Percentiles rank a stretch among this genome's conserved stretches.
phyloP scores from a whole-genome alignment of 306 rosid species.

The Medicago ruthenica region DNA sequence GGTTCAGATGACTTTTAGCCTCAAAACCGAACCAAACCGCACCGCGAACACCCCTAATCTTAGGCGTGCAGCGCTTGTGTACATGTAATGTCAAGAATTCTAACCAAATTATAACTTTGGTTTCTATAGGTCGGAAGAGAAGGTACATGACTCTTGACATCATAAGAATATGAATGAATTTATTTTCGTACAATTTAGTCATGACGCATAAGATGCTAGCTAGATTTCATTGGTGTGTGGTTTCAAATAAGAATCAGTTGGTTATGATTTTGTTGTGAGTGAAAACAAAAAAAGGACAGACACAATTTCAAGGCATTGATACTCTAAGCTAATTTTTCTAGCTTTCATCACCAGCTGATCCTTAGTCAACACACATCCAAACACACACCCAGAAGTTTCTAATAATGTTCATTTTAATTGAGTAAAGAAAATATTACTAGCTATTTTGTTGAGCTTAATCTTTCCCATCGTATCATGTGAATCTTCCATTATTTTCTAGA shows the following conservation, averaged over 20 bases:
- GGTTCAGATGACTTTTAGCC: too few relatives aligned
- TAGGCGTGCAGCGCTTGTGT: too few relatives aligned
- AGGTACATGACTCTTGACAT: not conserved
- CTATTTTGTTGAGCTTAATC: not conserved
- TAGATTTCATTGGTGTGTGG: conserved; percentile 35
- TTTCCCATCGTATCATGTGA: not conserved
- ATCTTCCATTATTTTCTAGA: conserved; percentile 19
- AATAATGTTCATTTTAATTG: not conserved
- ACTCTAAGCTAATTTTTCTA: conserved; percentile 29
- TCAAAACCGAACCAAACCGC: too few relatives aligned
- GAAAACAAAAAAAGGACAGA: conserved; percentile 36
- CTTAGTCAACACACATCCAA: conserved; percentile 19
- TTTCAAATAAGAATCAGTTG: conserved; percentile 53
- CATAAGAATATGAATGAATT: conserved; percentile 31
- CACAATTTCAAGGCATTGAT: conserved; percentile 55
- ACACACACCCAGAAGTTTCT: not conserved
- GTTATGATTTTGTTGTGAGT: conserved; percentile 54
- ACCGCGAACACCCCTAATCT: too few relatives aligned
- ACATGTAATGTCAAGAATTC: too few relatives aligned
- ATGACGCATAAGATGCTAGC: conserved; percentile 4
- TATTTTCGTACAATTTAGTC: conserved; percentile 6
- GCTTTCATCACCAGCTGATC: conserved; percentile 23
- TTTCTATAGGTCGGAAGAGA: conserved; percentile 34
- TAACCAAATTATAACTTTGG: not conserved
- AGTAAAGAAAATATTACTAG: too few relatives aligned